Conservation (phyloP, 139 green algal species). For the Picochlorum sp. region DNA sequence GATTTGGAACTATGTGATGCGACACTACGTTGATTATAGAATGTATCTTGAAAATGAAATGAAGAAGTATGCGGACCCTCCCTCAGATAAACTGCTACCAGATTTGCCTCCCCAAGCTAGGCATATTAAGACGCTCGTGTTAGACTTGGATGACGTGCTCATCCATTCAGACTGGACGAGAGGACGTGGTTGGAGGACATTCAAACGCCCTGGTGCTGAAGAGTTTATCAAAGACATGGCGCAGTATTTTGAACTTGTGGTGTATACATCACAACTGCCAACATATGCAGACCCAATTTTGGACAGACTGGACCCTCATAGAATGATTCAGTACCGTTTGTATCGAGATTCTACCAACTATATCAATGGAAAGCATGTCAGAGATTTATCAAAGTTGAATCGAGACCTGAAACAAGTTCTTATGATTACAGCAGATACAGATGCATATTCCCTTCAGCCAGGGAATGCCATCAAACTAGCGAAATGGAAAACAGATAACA, state of each 20-base stretch:
- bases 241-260: constrained; percentile 89
- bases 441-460: constrained; percentile 63
- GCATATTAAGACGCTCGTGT: constrained; percentile 86
- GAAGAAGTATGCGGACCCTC: constrained; percentile 74
- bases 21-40: constrained; percentile 47
- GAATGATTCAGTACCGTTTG: constrained; percentile 64
- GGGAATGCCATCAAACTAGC: constrained; percentile 81
- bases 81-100: constrained; percentile 83
- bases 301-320: constrained; percentile 81
- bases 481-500: constrained; percentile 7
- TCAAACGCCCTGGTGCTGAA: constrained; percentile 86
- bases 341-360: constrained; percentile 89
- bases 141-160: constrained; percentile 91
- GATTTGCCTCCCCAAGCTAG: constrained; percentile 62
- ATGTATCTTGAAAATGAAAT: constrained; percentile 44
- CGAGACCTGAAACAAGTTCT: constrained; percentile 78
- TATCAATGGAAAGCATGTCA: constrained; percentile 73
- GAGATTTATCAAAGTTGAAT: constrained; percentile 93
- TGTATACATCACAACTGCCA: constrained; percentile 80
- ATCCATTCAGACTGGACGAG: constrained; percentile 89
- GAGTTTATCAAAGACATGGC: constrained; percentile 82
- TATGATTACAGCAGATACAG: constrained; percentile 51
- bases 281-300: constrained; percentile 87
- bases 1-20: constrained; percentile 42
- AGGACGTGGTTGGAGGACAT: constrained; percentile 65